Percentiles rank a stretch among this genome's conserved stretches.
phyloP scores from a whole-genome alignment of 106 monocot species.

The Gastrodia elata region DNA sequence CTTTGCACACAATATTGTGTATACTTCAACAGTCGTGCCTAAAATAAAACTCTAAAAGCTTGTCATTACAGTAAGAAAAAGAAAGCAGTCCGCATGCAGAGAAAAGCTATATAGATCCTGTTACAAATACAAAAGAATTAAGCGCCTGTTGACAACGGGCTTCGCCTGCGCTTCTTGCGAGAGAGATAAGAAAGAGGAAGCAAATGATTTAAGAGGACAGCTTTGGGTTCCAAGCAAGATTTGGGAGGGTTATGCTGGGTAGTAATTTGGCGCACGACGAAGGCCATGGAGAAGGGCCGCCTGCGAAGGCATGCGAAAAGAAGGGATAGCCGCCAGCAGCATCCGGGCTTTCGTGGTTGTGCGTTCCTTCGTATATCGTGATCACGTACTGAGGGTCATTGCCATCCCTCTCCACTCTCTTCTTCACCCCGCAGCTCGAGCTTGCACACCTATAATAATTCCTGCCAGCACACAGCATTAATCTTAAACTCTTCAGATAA shows the following conservation, averaged over 20 bases:
- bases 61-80: too few species aligned
- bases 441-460: slow-evolving; percentile 21
- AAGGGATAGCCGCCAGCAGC: background rate
- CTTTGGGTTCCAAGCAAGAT: background rate
- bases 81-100: too few species aligned
- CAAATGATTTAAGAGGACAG: too few species aligned
- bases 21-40: too few species aligned
- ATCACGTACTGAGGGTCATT: slow-evolving; percentile 10
- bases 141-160: too few species aligned
- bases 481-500: background rate
- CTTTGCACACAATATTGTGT: too few species aligned
- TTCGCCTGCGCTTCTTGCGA: too few species aligned
- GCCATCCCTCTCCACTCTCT: slow-evolving; percentile 24
- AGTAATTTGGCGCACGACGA: background rate
- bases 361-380: slow-evolving; percentile 17
- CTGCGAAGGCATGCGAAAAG: background rate
- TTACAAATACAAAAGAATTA: too few species aligned
- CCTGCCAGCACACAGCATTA: slow-evolving; percentile 16
- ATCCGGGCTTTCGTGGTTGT: slow-evolving; percentile 13
- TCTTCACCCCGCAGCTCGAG: slow-evolving; percentile 18
- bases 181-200: too few species aligned
- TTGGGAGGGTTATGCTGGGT: background rate
- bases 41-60: too few species aligned
- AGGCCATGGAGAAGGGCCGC: background rate
- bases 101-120: too few species aligned